These are phyloP conservation scores for Pyrenochaeta sp. DNA, from an alignment of 2,329 filamentous ascomycete genomes.

Conservation along the genomic window DNA sequence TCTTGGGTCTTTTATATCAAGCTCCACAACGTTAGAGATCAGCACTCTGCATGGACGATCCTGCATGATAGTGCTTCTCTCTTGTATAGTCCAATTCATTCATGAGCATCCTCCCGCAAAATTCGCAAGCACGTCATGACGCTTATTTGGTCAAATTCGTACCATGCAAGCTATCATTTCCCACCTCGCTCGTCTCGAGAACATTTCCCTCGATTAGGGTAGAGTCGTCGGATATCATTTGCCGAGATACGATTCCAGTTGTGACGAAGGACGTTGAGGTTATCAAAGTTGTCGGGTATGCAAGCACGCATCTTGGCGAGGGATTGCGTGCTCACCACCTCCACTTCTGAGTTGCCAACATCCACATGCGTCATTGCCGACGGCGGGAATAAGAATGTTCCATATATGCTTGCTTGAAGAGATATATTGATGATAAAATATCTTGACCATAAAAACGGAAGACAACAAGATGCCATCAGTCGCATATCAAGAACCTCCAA, in stretches of 20 bases:
- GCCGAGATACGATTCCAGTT: neutral
- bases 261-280: constrained; percentile 2
- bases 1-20: neutral
- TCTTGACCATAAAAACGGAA: no score
- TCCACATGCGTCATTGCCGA: constrained; percentile 12
- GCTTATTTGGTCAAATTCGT: neutral
- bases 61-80: neutral
- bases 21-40: neutral
- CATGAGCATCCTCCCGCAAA: neutral
- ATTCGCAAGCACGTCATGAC: constrained; percentile 13
- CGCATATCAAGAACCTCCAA: constrained; percentile 17
- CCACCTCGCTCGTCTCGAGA: neutral
- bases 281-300: neutral
- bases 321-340: constrained; percentile 35
- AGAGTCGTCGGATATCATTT: constrained; percentile 6
- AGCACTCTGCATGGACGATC: neutral
- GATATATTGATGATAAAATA: neutral
- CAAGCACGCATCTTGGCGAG: constrained; percentile 31
- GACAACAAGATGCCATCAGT: constrained; percentile 38
- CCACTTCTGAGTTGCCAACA: constrained; percentile 16
- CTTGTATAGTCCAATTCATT: neutral
- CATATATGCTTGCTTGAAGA: neutral
- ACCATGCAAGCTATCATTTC: neutral
- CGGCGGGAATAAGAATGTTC: neutral
- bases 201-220: neutral